Conservation (phyloP, 2,329 filamentous ascomycete species). For the Sphaerulina musiva region DNA sequence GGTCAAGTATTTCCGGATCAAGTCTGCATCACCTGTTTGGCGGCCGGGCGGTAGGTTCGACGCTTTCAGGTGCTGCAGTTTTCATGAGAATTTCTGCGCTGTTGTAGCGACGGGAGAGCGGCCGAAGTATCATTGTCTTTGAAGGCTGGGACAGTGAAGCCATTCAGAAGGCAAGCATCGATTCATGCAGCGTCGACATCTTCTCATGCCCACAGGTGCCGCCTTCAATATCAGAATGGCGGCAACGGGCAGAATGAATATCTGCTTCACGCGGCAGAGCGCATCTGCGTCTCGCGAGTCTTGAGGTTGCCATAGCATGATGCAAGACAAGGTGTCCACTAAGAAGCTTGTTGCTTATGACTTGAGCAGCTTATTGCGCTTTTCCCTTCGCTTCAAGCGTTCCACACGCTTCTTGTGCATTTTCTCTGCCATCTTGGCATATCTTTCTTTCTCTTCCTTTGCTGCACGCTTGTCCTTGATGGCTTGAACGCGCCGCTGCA, state of each 20-base stretch:
- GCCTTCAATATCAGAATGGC: too few species aligned
- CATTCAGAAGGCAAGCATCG: too few species aligned
- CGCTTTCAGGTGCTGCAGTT: too few species aligned
- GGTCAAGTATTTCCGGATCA: too few species aligned
- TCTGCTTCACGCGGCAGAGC: not conserved
- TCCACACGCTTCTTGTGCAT: conserved; percentile 97
- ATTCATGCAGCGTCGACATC: too few species aligned
- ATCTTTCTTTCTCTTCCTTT: conserved; percentile 89
- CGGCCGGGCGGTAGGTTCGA: too few species aligned
- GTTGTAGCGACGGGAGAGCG: too few species aligned
- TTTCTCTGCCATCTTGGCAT: conserved; percentile 90
- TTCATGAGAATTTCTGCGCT: too few species aligned
- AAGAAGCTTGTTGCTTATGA: conserved; percentile 32
- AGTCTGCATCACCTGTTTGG: too few species aligned
- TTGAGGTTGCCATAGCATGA: not conserved
- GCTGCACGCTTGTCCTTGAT: conserved; percentile 80
- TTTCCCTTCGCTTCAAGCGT: conserved; percentile 87
- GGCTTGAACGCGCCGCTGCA: conserved; percentile 64
- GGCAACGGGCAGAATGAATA: not conserved
- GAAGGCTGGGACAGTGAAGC: too few species aligned
- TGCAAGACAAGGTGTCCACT: not conserved
- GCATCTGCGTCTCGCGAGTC: not conserved
- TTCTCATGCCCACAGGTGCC: too few species aligned
- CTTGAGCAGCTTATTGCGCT: conserved; percentile 75
- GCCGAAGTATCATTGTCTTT: too few species aligned